Base-by-base conservation (phyloP, 441 rosid genomes). In the Arabidopsis lyrata region DNA sequence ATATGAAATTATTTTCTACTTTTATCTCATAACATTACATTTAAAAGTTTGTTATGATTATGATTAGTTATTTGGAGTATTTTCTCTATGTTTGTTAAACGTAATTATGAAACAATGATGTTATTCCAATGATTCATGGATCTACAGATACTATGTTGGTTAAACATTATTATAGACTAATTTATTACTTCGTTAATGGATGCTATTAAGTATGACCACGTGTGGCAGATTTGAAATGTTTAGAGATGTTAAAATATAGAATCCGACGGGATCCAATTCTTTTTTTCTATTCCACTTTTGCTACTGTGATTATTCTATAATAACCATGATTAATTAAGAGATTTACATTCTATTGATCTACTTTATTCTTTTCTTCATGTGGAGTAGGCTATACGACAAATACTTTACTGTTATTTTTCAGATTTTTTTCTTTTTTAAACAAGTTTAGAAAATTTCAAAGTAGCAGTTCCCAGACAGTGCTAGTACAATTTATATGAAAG, bases 121-220 rank as follows among this genome's bases (percentile, higher is more conserved):
- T 39, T 27, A 39, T 38, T 54, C 27, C 52, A 54, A 66, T 2
- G 9, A 29, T n/a, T 57, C 63, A 14, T 22, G 56, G 63, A 8
- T 60, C 27, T 10, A 59, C 14, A 14, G 13, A 39, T 58, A 66
- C n/a, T 22, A 63, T 73, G 49, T 34, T 34, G 47, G 38, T 38
- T 31, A 39, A 74, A 59, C 39, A 60, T 42, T 35, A 48, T 42
- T 42, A 42, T 50, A 10, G 38, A 67, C 18, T 75, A 60, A 34
- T 52, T 67, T 60, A 49, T 42, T 63, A 14, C 42, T 54, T 56
- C 65, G n/a, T 45, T 55, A 35, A 54, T 76, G 75, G 65, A 45
- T 44, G 59, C 27, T 63, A 53, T 62, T 68, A 45, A 76, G 65
- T 68, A 76, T 76, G 75, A 63, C 75, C 79, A 76, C 75, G 79